phyloP scores from a whole-genome alignment of 176 grass and related monocot species.

The Avena insularis region DNA sequence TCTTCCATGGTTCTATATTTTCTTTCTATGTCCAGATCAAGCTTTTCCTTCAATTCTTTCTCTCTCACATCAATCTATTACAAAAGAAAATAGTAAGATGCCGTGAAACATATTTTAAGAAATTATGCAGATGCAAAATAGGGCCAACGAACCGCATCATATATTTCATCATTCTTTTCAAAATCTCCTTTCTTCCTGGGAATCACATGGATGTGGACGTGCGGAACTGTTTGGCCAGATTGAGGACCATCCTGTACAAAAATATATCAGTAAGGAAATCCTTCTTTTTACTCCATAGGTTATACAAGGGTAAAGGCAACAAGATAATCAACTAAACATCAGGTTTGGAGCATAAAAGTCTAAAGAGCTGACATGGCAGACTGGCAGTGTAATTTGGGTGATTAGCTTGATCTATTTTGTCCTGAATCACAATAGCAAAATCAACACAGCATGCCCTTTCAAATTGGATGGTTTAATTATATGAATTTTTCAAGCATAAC shows the following conservation, averaged over 20 bases:
- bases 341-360: background rate
- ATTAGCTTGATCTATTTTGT: background rate
- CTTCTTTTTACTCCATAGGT: background rate
- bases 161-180: slow-evolving; percentile 94
- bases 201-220: slow-evolving; percentile 94
- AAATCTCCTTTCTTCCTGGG: slow-evolving; percentile 82
- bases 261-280: slow-evolving; percentile 2
- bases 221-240: slow-evolving; percentile 92
- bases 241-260: slow-evolving; percentile 80
- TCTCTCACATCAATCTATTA: slow-evolving; percentile 74
- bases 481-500: slow-evolving; percentile 3
- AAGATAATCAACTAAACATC: slow-evolving; percentile 31
- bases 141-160: slow-evolving; percentile 65
- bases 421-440: slow-evolving; percentile 21
- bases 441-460: background rate
- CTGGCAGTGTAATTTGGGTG: background rate
- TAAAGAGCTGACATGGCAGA: background rate
- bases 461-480: background rate
- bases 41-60: slow-evolving; percentile 87
- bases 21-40: slow-evolving; percentile 80
- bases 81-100: slow-evolving; percentile 23
- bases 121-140: slow-evolving; percentile 19
- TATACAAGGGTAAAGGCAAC: background rate
- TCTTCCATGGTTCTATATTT: slow-evolving; percentile 71
- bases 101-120: slow-evolving; percentile 8